phyloP scores from a whole-genome alignment of 441 rosid genomes.

The Pelargonium australe region DNA sequence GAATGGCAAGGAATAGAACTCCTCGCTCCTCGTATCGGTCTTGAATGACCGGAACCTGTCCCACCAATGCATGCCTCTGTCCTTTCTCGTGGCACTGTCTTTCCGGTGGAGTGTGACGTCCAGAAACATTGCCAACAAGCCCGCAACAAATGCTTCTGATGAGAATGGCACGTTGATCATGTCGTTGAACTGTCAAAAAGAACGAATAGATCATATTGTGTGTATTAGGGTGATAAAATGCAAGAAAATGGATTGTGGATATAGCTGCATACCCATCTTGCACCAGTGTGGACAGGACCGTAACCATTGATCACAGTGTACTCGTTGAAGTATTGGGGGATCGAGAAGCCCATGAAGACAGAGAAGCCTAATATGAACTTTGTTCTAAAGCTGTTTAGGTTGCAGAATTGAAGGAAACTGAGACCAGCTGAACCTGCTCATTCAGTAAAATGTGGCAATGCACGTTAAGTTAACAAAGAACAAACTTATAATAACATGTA shows the following conservation, averaged over 20 bases:
- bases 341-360: slow-evolving; percentile 75
- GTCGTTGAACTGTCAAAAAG: slow-evolving; percentile 66
- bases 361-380: slow-evolving; percentile 83
- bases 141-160: slow-evolving; percentile 86
- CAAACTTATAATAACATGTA: slow-evolving; percentile 1
- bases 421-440: slow-evolving; percentile 84
- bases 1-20: slow-evolving; percentile 89
- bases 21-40: slow-evolving; percentile 66
- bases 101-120: slow-evolving; percentile 65
- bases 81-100: slow-evolving; percentile 52
- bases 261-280: slow-evolving; percentile 59
- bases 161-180: slow-evolving; percentile 84
- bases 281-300: slow-evolving; percentile 79
- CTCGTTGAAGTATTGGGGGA: slow-evolving; percentile 92
- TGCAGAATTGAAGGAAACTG: slow-evolving; percentile 86
- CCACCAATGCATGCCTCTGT: slow-evolving; percentile 98
- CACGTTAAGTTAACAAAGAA: background rate
- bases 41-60: slow-evolving; percentile 70
- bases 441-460: background rate
- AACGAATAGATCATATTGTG: too few species aligned
- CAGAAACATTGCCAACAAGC: slow-evolving; percentile 67
- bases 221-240: background rate
- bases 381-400: slow-evolving; percentile 81
- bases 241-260: background rate
- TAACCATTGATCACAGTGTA: slow-evolving; percentile 73